Evolutionary conservation across 2,329 filamentous ascomycete genomes (phyloP).

Genomic region (Didymosphaeria variabile): DNA sequence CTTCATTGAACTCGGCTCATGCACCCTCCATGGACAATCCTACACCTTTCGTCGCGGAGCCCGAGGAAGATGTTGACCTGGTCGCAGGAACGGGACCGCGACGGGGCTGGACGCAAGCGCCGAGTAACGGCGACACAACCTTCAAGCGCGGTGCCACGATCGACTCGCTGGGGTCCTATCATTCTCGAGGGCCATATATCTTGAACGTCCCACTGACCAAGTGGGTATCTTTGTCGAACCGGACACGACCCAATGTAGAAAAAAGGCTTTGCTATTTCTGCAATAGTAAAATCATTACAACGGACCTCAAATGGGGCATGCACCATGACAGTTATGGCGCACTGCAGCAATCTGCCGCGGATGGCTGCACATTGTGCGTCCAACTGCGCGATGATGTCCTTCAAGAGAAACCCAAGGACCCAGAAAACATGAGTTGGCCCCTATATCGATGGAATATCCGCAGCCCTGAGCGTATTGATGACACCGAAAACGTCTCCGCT

Average conservation of each 20-base stretch:
- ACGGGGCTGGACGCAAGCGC: not conserved
- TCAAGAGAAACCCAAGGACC: not conserved
- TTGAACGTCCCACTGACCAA: not conserved
- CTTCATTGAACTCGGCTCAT: not conserved
- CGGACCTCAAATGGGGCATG: not conserved
- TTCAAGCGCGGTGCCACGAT: not conserved
- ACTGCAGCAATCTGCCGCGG: not conserved
- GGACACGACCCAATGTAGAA: not conserved
- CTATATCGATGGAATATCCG: constrained; percentile 1
- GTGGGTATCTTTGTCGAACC: not conserved
- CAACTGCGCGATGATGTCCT: not conserved
- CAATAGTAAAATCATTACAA: not conserved
- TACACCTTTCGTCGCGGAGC: not conserved
- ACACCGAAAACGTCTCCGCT: not conserved
- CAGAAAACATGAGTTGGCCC: not conserved
- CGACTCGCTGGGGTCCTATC: not conserved
- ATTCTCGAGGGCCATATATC: not conserved
- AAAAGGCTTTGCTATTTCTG: not conserved
- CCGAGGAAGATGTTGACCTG: not conserved
- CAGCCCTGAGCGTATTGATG: not conserved
- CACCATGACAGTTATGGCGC: not conserved
- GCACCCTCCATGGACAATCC: not conserved
- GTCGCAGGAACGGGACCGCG: not conserved
- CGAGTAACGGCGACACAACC: not conserved
- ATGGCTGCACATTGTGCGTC: not conserved